A percentile compares a stretch with the other conserved stretches of the same genome.
These are phyloP conservation scores for Corymbia calophylla DNA, from an alignment of 441 rosid species.

Conservation along the genomic window DNA sequence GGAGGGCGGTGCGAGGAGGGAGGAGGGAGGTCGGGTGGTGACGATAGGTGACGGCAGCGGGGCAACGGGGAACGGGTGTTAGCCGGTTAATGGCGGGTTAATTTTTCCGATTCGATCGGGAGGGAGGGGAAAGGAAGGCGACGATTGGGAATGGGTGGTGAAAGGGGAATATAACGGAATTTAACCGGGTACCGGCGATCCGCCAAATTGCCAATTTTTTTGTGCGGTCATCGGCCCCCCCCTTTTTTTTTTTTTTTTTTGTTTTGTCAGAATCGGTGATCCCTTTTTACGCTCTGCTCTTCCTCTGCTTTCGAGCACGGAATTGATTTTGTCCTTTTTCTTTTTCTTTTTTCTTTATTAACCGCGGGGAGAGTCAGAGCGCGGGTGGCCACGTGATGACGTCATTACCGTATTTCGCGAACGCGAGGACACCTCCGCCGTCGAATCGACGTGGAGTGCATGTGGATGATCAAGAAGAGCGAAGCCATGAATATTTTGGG, in stretches of 20 bases:
- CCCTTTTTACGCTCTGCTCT: background rate
- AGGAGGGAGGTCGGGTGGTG: background rate
- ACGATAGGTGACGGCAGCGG: background rate
- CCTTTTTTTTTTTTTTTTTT: too few relatives aligned
- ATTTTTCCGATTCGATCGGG: background rate
- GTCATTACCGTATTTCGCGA: fast-evolving
- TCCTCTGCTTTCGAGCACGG: background rate
- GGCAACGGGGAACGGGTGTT: background rate
- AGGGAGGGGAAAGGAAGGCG: too few relatives aligned
- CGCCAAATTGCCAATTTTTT: too few relatives aligned
- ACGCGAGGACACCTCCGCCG: background rate
- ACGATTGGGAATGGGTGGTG: background rate
- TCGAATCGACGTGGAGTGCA: background rate
- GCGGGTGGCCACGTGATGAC: background rate
- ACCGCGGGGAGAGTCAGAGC: background rate
- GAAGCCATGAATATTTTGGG: background rate
- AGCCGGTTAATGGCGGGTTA: background rate
- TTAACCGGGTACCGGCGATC: background rate
- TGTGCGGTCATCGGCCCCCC: too few relatives aligned
- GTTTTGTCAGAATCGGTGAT: too few relatives aligned
- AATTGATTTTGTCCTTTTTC: background rate
- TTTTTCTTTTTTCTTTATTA: background rate
- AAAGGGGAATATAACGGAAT: background rate
- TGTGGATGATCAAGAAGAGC: background rate
- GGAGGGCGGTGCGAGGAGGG: too few relatives aligned